A percentile compares a stretch with the other conserved stretches of the same genome.
These are phyloP conservation scores for Leptographium radiaticola DNA, from an alignment of 2,329 filamentous ascomycete genomes.

Conservation along the genomic window DNA sequence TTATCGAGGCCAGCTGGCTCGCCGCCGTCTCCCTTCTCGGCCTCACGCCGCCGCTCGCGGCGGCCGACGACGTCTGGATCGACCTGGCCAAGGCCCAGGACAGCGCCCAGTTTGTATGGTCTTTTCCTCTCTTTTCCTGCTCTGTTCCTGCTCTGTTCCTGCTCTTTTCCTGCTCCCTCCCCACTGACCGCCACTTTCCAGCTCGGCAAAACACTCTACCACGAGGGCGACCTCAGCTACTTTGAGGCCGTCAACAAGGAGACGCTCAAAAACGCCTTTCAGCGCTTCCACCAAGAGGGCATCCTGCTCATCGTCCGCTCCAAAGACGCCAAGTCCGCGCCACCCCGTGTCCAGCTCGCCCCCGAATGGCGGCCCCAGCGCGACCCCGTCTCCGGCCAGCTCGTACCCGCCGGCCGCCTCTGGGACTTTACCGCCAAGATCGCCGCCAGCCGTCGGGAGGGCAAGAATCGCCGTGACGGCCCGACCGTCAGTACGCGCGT, in stretches of 20 bases:
- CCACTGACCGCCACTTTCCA: constrained; percentile 19
- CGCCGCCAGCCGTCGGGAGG: constrained; percentile 68
- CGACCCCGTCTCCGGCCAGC: constrained; percentile 42
- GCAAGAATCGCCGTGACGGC: constrained; percentile 91
- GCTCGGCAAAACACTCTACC: constrained; percentile 92
- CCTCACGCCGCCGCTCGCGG: constrained; percentile 54
- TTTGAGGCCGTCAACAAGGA: constrained; percentile 99
- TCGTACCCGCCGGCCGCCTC: constrained; percentile 60
- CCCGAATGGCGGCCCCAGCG: constrained; percentile 62
- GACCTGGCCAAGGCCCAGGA: constrained; percentile 66
- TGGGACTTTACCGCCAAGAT: constrained; percentile 93
- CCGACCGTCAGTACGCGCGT: constrained; percentile 78
- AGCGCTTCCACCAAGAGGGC: constrained; percentile 78
- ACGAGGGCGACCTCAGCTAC: constrained; percentile 92
- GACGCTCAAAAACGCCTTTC: constrained; percentile 85
- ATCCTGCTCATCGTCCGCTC: constrained; percentile 65
- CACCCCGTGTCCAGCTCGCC: constrained; percentile 53
- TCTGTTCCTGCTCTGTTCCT: neutral
- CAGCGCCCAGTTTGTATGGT: constrained; percentile 61
- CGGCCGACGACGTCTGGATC: constrained; percentile 61
- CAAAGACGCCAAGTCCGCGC: constrained; percentile 43
- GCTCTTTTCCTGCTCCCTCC: constrained; percentile 5
- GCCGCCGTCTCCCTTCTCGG: constrained; percentile 81
- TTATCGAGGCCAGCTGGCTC: constrained; percentile 89
- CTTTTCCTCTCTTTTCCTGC: constrained; percentile 1